Evolutionary conservation across 163 green algal genomes (phyloP).

Genomic region (Chloromonas sp.): DNA sequence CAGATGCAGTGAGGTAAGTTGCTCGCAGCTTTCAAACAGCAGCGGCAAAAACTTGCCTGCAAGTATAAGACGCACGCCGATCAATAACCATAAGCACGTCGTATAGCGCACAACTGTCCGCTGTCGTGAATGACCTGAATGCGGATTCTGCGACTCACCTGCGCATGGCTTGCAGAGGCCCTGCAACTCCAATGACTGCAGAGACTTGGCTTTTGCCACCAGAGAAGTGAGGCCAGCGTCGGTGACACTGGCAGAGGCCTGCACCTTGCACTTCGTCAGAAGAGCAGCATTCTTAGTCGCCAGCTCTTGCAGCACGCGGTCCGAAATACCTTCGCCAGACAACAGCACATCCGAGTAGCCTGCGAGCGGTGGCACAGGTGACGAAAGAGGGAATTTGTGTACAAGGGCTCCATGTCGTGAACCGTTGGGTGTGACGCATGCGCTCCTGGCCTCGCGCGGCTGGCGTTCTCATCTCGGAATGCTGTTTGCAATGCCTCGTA

Average conservation of each 20-base stretch:
- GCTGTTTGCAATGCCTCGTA: slow-evolving; percentile 7
- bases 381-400: neutral
- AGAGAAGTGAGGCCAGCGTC: slow-evolving; percentile 41
- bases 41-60: slow-evolving; percentile 40
- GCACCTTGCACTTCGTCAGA: slow-evolving; percentile 37
- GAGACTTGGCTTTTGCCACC: slow-evolving; percentile 10
- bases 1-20: slow-evolving; percentile 37
- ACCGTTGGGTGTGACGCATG: neutral
- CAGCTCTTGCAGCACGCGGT: slow-evolving; percentile 36
- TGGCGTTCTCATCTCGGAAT: neutral
- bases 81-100: too few species aligned
- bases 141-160: neutral
- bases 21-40: slow-evolving; percentile 36
- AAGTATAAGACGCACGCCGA: neutral
- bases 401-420: neutral
- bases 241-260: slow-evolving; percentile 31
- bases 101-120: too few species aligned
- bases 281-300: slow-evolving; percentile 15
- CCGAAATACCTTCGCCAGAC: slow-evolving; percentile 41
- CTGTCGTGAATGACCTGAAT: too few species aligned
- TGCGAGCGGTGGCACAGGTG: slow-evolving; percentile 1
- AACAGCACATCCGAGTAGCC: slow-evolving; percentile 46
- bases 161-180: slow-evolving; percentile 19
- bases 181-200: slow-evolving; percentile 37
- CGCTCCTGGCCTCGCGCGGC: neutral